A percentile compares a stretch with the other conserved stretches of the same genome.
Conservation (phyloP, 352 stramenopile species). For the Pythium dissotocum region DNA sequence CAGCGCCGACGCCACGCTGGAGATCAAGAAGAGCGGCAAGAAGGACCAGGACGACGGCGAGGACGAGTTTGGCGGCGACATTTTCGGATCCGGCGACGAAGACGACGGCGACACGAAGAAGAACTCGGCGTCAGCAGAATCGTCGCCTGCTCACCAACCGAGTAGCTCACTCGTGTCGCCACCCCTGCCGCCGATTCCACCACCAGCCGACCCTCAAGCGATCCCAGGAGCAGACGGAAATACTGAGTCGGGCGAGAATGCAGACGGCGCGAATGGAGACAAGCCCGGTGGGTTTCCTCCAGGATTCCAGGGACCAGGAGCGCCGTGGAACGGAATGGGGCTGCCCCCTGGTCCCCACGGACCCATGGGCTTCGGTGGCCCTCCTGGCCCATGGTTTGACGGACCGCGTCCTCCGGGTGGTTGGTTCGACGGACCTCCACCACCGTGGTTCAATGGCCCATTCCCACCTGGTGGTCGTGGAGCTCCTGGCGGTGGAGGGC, state of each 20-base stretch:
- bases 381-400: conserved; percentile 71
- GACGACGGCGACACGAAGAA: conserved; percentile 33
- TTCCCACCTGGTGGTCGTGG: conserved; percentile 55
- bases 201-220: conserved; percentile 13
- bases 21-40: conserved; percentile 83
- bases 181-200: conserved; percentile 45
- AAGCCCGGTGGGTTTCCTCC: conserved; percentile 9
- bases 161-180: background rate
- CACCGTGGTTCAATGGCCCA: conserved; percentile 80
- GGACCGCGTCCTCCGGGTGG: conserved; percentile 61
- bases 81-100: conserved; percentile 74
- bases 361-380: conserved; percentile 51
- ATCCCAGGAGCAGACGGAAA: conserved; percentile 5
- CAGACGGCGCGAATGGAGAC: conserved; percentile 11
- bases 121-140: conserved; percentile 32
- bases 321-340: conserved; percentile 36
- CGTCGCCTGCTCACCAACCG: conserved; percentile 16
- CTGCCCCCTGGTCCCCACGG: conserved; percentile 38
- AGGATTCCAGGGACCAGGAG: conserved; percentile 21
- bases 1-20: conserved; percentile 78
- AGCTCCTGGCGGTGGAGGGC: conserved; percentile 38
- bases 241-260: conserved; percentile 2
- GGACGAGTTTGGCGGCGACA: conserved; percentile 85
- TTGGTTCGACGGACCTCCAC: conserved; percentile 74
- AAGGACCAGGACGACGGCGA: conserved; percentile 73